Evolutionary conservation across 2,329 filamentous ascomycete species (phyloP), one percentile per base, ranked within the genome.

Genomic region (Nannizziopsis barbatae): DNA sequence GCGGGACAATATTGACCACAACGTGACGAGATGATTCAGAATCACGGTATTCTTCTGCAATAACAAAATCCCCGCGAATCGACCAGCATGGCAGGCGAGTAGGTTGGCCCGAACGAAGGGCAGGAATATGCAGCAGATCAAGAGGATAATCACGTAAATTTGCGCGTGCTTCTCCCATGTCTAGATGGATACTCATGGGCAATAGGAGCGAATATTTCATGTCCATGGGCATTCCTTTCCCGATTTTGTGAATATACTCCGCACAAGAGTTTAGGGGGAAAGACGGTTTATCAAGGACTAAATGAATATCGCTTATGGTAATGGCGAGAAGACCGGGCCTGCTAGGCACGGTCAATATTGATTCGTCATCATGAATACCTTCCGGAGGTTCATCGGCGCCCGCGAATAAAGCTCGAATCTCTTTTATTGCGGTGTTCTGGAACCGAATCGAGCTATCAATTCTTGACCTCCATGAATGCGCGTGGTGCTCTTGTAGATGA

Each of bases 221-320:
- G 59, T 93, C 83, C 53, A 80, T 75, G 1, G 92, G 92, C 80
- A 98, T 93, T 1, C 92, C 92, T 68, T 98, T 98, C n/a, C 92
- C 92, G 50, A 96, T 82, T 42, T 80, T 79, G 61, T 95, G 77
- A 20, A 98, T 71, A 62, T 94, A 98, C 12, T 84, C 77, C 0
- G 90, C 85, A 47, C 90, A 79, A 10, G 95, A 81, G 2, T 79
- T 74, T 51, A 94, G 71, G 0, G 88, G 83, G 62, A 98, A 98
- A 0, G 86, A 90, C 0, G 92, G 92, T 63, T 95, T 95, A 65
- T 96, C 92, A 51, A 98, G 74, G 30, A 80, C 73, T 48, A 98
- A 75, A 54, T 90, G 83, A 30, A 98, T 71, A 62, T 98, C 90
- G 52, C 81, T 87, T 56, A 96, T 80, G 38, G 86, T 70, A 5